Conservation (phyloP, 305 asterid genomes). For the Striga hermonthica region DNA sequence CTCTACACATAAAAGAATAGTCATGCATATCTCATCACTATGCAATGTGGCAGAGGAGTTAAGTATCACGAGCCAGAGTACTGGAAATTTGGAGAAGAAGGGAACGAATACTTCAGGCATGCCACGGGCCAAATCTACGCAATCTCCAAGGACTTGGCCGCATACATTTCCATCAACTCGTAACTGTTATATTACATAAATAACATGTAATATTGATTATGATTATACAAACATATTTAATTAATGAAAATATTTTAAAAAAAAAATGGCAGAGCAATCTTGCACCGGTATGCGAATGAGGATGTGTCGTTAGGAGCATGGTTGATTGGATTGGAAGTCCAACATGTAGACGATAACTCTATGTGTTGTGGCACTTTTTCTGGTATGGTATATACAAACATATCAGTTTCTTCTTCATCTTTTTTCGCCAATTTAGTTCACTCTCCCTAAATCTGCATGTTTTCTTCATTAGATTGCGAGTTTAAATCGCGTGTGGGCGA, state of each 20-base stretch:
- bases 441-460: too few species aligned
- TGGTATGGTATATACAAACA: conserved; percentile 41
- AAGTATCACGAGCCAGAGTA: conserved; percentile 71
- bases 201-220: not conserved
- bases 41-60: conserved; percentile 42
- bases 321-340: conserved; percentile 69
- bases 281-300: conserved; percentile 64
- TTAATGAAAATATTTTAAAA: too few species aligned
- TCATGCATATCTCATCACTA: not conserved
- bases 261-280: conserved; percentile 37
- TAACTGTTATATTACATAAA: conserved; percentile 27
- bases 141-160: conserved; percentile 63
- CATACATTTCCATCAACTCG: conserved; percentile 63
- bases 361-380: conserved; percentile 78
- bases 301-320: conserved; percentile 67
- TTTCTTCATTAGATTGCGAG: conserved; percentile 41
- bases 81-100: conserved; percentile 81
- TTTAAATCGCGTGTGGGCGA: conserved; percentile 48
- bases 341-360: conserved; percentile 60
- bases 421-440: not conserved
- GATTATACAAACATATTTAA: not conserved
- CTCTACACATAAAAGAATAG: not conserved
- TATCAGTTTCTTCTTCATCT: not conserved
- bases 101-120: conserved; percentile 74
- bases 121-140: conserved; percentile 82